Percentiles rank a stretch among this genome's conserved stretches.
Conservation (phyloP, 371 early-diverging fungal species). For the Apophysomyces variabilis region DNA sequence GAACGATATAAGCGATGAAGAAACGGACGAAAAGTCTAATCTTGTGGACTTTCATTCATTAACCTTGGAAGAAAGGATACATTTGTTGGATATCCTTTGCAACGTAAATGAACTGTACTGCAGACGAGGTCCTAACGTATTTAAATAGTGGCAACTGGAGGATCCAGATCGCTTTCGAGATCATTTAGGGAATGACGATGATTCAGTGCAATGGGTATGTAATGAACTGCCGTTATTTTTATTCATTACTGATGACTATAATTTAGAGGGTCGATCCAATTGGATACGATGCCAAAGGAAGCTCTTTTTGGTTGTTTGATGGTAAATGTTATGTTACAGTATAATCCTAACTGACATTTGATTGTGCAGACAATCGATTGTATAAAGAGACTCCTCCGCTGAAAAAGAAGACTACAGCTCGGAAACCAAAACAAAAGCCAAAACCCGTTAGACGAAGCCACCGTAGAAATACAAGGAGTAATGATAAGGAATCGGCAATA, state of each 20-base stretch:
- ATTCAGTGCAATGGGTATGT: conserved; percentile 67
- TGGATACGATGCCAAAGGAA: conserved; percentile 69
- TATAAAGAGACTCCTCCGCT: conserved; percentile 59
- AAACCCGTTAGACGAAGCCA: conserved; percentile 25
- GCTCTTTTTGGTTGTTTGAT: conserved; percentile 80
- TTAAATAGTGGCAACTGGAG: conserved; percentile 69
- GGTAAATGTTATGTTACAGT: conserved; percentile 39
- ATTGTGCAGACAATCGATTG: conserved; percentile 64
- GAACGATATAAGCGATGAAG: conserved; percentile 4
- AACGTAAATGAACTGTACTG: conserved; percentile 31
- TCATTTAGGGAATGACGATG: conserved; percentile 59
- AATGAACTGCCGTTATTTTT: not conserved
- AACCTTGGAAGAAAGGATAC: conserved; percentile 47
- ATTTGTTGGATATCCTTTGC: conserved; percentile 51
- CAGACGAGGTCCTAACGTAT: conserved; percentile 18
- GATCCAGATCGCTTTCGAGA: conserved; percentile 68
- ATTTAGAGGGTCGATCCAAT: conserved; percentile 74
- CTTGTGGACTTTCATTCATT: conserved; percentile 44
- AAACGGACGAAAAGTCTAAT: conserved; percentile 8
- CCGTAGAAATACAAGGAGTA: conserved; percentile 27
- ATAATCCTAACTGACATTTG: not conserved
- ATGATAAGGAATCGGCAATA: conserved; percentile 1
- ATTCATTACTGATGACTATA: conserved; percentile 1
- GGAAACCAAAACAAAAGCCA: conserved; percentile 19
- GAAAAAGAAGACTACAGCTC: conserved; percentile 30